These are phyloP conservation scores for Trichoderma harzianum DNA, from an alignment of 2,329 filamentous ascomycete species.

Conservation along the genomic window DNA sequence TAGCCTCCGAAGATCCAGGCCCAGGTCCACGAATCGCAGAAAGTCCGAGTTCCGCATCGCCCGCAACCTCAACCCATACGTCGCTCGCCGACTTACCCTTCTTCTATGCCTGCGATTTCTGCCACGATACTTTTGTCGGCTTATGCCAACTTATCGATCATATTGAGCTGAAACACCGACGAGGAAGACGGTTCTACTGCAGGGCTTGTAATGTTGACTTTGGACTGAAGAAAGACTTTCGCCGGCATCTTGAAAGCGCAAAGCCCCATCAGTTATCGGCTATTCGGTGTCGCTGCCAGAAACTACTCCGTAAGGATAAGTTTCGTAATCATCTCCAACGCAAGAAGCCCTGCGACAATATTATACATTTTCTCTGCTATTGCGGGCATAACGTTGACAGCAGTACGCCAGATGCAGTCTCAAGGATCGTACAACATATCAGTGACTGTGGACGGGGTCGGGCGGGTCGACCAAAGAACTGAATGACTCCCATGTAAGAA, in stretches of 20 bases:
- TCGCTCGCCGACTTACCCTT: neutral
- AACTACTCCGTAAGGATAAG: neutral
- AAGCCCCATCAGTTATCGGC: neutral
- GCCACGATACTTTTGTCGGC: neutral
- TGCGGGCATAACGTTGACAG: neutral
- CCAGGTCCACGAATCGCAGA: neutral
- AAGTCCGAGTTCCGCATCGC: neutral
- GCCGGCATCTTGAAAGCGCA: neutral
- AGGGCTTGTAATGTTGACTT: neutral
- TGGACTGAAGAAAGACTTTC: neutral
- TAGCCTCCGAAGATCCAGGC: neutral
- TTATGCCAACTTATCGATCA: neutral
- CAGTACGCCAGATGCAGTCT: neutral
- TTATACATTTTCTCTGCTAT: neutral
- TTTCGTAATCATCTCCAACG: neutral
- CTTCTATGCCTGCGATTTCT: neutral
- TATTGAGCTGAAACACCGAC: neutral
- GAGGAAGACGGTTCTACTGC: neutral
- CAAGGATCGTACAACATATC: neutral
- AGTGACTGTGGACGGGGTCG: neutral
- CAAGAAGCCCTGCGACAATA: neutral
- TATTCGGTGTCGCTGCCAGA: neutral
- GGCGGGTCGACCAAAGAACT: neutral
- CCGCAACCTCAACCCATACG: neutral
- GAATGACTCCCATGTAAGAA: neutral